phyloP scores from a whole-genome alignment of 1,139 yeast genomes.

The Dujonia santamariae region DNA sequence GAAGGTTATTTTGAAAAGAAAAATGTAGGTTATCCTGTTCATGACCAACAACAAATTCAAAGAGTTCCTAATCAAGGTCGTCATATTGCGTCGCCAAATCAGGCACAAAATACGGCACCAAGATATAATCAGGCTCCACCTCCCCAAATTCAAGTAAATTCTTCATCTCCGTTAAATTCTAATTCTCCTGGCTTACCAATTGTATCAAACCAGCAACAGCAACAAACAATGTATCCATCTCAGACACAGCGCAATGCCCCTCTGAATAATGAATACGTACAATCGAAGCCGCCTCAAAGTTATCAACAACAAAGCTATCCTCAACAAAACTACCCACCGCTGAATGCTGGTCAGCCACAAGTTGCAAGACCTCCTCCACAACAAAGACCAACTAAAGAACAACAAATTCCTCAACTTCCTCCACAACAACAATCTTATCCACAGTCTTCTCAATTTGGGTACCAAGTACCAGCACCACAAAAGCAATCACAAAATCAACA shows the following conservation, averaged over 20 bases:
- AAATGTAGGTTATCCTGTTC: not conserved
- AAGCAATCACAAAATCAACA: slow-evolving; percentile 8
- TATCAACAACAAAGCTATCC: not conserved
- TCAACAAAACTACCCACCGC: not conserved
- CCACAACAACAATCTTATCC: slow-evolving; percentile 16
- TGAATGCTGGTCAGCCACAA: slow-evolving; percentile 3
- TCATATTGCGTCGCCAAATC: slow-evolving; percentile 2
- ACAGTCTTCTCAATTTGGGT: slow-evolving; percentile 10
- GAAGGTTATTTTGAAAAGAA: slow-evolving; percentile 8
- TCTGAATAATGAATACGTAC: too few relatives aligned
- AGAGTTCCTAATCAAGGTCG: not conserved
- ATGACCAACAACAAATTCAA: not conserved
- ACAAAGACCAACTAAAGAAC: slow-evolving; percentile 8
- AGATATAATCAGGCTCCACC: slow-evolving; percentile 5
- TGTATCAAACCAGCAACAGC: not conserved
- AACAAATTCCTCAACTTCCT: slow-evolving; percentile 5
- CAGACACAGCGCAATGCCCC: slow-evolving; percentile 6
- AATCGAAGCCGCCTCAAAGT: slow-evolving; percentile 8
- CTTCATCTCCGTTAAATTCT: not conserved
- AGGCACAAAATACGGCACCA: not conserved
- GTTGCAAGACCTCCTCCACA: slow-evolving; percentile 6
- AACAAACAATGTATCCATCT: slow-evolving; percentile 2
- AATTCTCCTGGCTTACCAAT: not conserved
- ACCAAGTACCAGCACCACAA: slow-evolving; percentile 10
- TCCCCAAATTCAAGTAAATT: slow-evolving; percentile 4